Evolutionary conservation across 1,139 yeast genomes (phyloP), one percentile per base, ranked within the genome.

Genomic region (Scheffersomyces segobiensis): DNA sequence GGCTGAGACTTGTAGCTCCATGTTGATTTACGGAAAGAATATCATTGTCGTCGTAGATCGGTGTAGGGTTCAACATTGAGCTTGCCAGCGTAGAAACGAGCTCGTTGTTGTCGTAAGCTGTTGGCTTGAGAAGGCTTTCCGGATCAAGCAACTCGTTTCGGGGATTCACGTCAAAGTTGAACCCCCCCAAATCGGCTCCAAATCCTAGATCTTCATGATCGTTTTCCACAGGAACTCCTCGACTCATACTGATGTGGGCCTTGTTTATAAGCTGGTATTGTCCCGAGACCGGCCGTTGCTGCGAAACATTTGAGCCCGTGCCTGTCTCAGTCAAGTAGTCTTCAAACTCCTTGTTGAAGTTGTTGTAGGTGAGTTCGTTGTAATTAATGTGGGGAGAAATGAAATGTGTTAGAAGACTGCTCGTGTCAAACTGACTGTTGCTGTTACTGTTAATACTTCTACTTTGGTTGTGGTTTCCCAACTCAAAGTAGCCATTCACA

Each of bases 401-500:
- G 54, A 56, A 62, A 19, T 59, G 56, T 19, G 52, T 51, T 17
- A 56, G 46, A 18, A 55, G 53, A 55, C 60, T 56, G 42, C 42
- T 32, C 17, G 42, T 32, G 12, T 32, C 60, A 3, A 57, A 54
- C 49, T 46, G 61, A 51, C 52, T 55, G 52, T 57, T 56, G n/a
- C 55, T 48, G 54, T 52, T 55, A 42, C 57, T 56, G 39, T 56
- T 57, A 39, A 59, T 57, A 32, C 46, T 24, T 19, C 26, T n/a
- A 19, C 24, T 48, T 48, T 20, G 21, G 24, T 20, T 20, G n/a
- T 48, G 50, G 46, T 52, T 22, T 21, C 56, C 57, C 12, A 60
- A 32, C 26, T 74, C 81, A 58, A 79, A 79, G 63, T 78, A 79
- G n/a, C 74, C 80, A 52, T 65, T 59, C 7, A 63, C 64, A 52